A percentile compares a stretch with the other conserved stretches of the same genome.
Conservation (phyloP, 1,139 yeast genomes). For the Nakaseomyces glabratus region DNA sequence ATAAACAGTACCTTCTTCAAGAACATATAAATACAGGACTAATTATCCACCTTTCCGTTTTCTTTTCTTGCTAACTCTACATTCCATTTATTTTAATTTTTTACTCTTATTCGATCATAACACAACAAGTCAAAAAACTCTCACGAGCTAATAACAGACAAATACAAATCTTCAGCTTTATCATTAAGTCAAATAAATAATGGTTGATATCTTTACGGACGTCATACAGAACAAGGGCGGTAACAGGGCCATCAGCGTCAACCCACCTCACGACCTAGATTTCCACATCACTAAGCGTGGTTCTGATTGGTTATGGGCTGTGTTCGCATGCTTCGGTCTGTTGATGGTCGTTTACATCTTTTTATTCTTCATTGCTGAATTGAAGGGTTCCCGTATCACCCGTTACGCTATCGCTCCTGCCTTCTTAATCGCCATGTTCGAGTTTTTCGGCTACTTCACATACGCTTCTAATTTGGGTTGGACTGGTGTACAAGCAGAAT, state of each 20-base stretch:
- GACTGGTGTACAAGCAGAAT: conserved; percentile 43
- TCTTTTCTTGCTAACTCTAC: too few species aligned
- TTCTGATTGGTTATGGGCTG: conserved; percentile 67
- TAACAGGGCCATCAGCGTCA: conserved; percentile 44
- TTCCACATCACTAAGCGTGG: conserved; percentile 51
- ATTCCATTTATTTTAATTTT: too few species aligned
- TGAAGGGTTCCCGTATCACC: conserved; percentile 30
- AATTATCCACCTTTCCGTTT: too few species aligned
- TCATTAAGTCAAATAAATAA: not conserved
- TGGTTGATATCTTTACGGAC: conserved; percentile 4
- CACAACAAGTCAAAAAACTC: too few species aligned
- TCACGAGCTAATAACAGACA: too few species aligned
- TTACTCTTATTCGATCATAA: too few species aligned
- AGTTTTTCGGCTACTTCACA: conserved; percentile 48
- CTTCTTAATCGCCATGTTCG: conserved; percentile 36
- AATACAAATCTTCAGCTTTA: too few species aligned
- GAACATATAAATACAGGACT: too few species aligned
- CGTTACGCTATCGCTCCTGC: conserved; percentile 40
- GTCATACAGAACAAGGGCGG: conserved; percentile 12
- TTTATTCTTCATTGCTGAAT: conserved; percentile 35
- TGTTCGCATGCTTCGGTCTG: conserved; percentile 42
- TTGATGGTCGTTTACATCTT: conserved; percentile 38
- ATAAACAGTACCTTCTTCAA: too few species aligned
- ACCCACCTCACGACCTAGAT: conserved; percentile 38
- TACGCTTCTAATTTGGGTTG: conserved; percentile 55